Evolutionary conservation across 2,329 filamentous ascomycete species (phyloP), one percentile per base, ranked within the genome.

Genomic region (Arthrocladium fulminans): DNA sequence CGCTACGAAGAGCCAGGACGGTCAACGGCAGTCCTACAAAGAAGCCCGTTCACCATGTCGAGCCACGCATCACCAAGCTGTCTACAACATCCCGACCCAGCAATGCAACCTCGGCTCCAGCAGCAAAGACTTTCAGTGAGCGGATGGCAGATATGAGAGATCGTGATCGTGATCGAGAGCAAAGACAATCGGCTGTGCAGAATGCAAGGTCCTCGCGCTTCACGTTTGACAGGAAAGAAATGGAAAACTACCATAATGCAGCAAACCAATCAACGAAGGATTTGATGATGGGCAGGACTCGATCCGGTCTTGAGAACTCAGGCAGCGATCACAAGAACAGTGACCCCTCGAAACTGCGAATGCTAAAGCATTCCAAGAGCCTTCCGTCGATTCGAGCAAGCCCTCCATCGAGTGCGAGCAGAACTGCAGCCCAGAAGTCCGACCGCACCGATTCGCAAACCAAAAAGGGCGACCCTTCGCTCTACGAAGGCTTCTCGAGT

Each of bases 401-500:
- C 6, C 22, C 39, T 25, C 19, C 39, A 3, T 7, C n/a, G 7
- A 7, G 13, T 7, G 13, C 27, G 27, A 29, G 27, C 34, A 37
- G 17, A 30, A 37, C 34, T 6, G 17, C 34, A n/a, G 8, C n/a
- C 17, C 19, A 23, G 9, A 23, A 17, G 12, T 15, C 41, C 10
- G n/a, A n/a, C 23, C 3, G 20, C 17, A 12, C 27, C 20, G 23
- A 15, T 17, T 25, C 42, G 23, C 1, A 50, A 39, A 20, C 23
- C 38, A 37, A 44, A 15, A 44, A 55, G 24, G 67, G 72, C 1
- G 77, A 80, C 51, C 65, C 75, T 1, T 76, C 83, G 1, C 77
- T 79, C 39, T 94, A 92, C 59, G 92, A 98, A 59, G 78, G 86
- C 2, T 95, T 89, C 64, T 96, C 92, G 4, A 80, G 81, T 24